Base-by-base conservation (phyloP, 2,329 filamentous ascomycete species). In the Chrysoporthe cubensis region DNA sequence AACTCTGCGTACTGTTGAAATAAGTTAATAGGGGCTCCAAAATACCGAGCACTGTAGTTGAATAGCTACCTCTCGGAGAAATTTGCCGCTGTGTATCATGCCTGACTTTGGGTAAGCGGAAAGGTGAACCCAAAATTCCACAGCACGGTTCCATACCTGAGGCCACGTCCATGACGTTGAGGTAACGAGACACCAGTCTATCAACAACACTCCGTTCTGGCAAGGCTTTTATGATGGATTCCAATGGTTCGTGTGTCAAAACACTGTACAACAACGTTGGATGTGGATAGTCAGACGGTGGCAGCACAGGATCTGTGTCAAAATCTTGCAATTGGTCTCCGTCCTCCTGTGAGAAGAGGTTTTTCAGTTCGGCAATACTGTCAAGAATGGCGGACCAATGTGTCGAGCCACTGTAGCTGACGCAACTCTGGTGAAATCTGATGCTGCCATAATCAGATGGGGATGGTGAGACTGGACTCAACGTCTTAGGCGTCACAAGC, bases 301-400 rank as follows among this genome's bases (percentile, higher is more conserved):
- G 5, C 21, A 3, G 6, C n/a, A 18, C 13, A 26, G 62, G 54
- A 18, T 50, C 14, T 54, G 59, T 3, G 32, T 43, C n/a, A n/a
- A 60, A 43, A n/a, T 44, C n/a, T 50, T 6, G 64, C n/a, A 48
- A 69, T 14, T 76, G 71, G 9, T 78, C 74, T 32, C 44, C 8
- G 18, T 58, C 56, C 73, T 44, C 57, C 18, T 60, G 70, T 0
- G 76, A 75, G 9, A 80, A 73, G 13, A 79, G 75, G 1, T 79
- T 74, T 62, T 75, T 80, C 3, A 82, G 71, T 5, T 81, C 79
- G 1, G 79, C 73, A 34, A 82, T 81, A 42, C 75, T 74, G 44
- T 82, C 78, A 3, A 82, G 72, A 1, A 82, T 74, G 16, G 80
- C 77, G 8, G 77, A 75, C 80, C 80, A 82, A 65, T 82, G 81